A percentile compares a stretch with the other conserved stretches of the same genome.
phyloP scores from a whole-genome alignment of 192 early-diverging fungal genomes.

The Backusella luteola region DNA sequence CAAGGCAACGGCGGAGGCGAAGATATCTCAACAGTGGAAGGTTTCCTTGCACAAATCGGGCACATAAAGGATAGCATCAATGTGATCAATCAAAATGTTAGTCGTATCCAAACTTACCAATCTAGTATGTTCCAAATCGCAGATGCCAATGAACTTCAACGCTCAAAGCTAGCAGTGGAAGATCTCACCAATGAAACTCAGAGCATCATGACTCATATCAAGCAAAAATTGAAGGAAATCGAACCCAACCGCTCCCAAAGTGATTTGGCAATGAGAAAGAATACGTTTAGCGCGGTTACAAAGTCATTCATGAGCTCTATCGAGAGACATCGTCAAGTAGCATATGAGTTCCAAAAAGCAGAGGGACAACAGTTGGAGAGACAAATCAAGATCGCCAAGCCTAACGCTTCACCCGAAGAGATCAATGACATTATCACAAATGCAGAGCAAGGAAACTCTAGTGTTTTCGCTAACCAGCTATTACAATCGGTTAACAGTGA shows the following conservation, averaged over 20 bases:
- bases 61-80: conserved; percentile 30
- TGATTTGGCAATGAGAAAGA: conserved; percentile 36
- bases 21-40: conserved; percentile 17
- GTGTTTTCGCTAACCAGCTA: conserved; percentile 60
- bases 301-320: conserved; percentile 33
- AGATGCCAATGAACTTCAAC: conserved; percentile 24
- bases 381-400: conserved; percentile 41
- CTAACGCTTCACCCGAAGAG: conserved; percentile 58
- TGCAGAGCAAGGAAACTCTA: conserved; percentile 35
- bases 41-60: conserved; percentile 24
- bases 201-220: conserved; percentile 26
- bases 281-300: conserved; percentile 31
- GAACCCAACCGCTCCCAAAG: conserved; percentile 24
- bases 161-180: conserved; percentile 13
- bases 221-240: conserved; percentile 32
- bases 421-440: conserved; percentile 55
- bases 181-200: conserved; percentile 25
- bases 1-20: conserved; percentile 20
- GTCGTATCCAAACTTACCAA: conserved; percentile 21
- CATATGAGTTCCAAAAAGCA: conserved; percentile 32
- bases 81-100: conserved; percentile 26
- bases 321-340: conserved; percentile 28
- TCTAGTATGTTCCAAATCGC: conserved; percentile 27
- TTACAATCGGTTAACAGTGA: conserved; percentile 45
- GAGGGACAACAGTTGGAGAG: conserved; percentile 33